Base-by-base conservation (phyloP, 2,329 filamentous ascomycete species). In the Metarhizium brunneum region DNA sequence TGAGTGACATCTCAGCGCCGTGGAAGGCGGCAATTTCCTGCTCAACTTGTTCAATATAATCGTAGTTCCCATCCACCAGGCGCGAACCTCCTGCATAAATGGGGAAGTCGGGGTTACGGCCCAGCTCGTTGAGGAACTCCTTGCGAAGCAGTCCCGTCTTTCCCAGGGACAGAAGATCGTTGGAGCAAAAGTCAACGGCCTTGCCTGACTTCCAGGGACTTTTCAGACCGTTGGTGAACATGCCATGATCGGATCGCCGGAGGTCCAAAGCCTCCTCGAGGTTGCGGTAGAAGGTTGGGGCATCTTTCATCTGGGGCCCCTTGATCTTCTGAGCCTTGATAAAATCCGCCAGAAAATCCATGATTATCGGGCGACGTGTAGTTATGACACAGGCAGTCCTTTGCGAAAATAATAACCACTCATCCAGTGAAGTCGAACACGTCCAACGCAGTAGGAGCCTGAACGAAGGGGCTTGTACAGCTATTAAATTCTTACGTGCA, bases 51-150 rank as follows among this genome's bases (percentile, higher is more conserved):
- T 60, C 57, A 35, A 82, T 77, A 63, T 84, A 85, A 0, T 62
- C 42, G 1, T 79, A 84, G 63, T 87, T 88, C 2, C 86, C 86
- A 60, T 87, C 82, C 4, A 87, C 71, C 0, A 88, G 72, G 7
- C 86, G 75, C 0, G 83, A 85, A 2, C 85, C 84, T 1, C 78
- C 76, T 51, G 79, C 79, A 30, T 80, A 49, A 14, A 62, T 47
- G 7, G 40, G 77, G 25, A 84, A 53, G n/a, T 53, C 45, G 6
- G 35, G 16, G 13, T 51, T 7, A 1, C n/a, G 10, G n/a, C 2
- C 47, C n/a, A 56, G 38, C 63, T 81, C 77, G 6, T 70, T 54
- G 8, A 83, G 66, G 59, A 76, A 84, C 2, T 70, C 68, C 4
- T 68, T 53, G 5, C 76, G 76, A n/a, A 83, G 73, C 4, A 65